Base-by-base conservation (phyloP, 169 alveolate species). In the Cryptosporidium canis region DNA sequence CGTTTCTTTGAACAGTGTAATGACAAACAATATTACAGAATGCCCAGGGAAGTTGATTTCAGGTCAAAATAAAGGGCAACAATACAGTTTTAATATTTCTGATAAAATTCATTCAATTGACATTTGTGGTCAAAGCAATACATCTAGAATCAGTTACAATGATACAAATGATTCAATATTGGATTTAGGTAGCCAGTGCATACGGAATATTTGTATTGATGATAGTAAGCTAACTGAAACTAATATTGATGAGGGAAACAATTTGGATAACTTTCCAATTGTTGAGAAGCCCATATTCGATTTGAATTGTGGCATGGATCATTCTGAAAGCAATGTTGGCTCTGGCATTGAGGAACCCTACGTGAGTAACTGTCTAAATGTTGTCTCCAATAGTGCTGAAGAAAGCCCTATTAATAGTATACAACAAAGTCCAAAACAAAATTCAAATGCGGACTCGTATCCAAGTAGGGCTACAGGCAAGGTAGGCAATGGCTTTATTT, bases 321-420 rank as follows among this genome's bases (percentile, higher is more conserved):
- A 27, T 12, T 5, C 29, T 0, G 84, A 70, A 33, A 47, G 24
- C 16, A 70, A 47, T 51, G 9, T n/a, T 14, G 24, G 44, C 3
- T 29, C 4, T 12, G 64, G 64, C 9, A 16, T 48, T 12, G 48
- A 45, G 21, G 63, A 43, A 43, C 53, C 83, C 21, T 47, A 48
- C 11, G 41, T 11, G 0, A 27, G 68, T 14, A n/a, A 33, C n/a
- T 48, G 67, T 7, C 31, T 41, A 9, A 31, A n/a, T 4, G 18
- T 41, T 51, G 47, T 33, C 56, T 11, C 33, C 21, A 48, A 51
- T 47, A 70, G n/a, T 31, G 21, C 56, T 1, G 84, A 70, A 33
- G 66, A 48, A 41, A 70, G 84, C 66, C 84, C 84, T 7, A 27
- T 21, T 29, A 35, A 55, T 35, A 35, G 47, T 55, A 51, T 24